Evolutionary conservation across 805 yeast species (phyloP).

Genomic region (Metschnikowia cerradonensis): DNA sequence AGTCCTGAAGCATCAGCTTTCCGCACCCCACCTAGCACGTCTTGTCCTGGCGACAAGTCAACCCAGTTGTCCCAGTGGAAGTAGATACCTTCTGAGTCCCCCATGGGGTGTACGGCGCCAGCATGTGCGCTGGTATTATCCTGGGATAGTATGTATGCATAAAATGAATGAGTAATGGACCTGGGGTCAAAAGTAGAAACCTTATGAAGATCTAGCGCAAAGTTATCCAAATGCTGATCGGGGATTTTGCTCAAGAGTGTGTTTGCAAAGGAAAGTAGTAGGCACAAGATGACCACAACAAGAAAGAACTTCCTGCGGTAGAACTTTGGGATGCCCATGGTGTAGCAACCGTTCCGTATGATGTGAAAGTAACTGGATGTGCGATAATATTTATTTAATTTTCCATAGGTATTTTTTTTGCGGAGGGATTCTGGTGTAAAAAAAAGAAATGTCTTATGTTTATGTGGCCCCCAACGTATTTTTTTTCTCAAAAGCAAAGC

Average conservation of each 20-base stretch:
- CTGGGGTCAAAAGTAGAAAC: conserved; percentile 27
- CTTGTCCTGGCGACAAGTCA: conserved; percentile 25
- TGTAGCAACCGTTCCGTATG: background rate
- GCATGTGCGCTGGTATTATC: background rate
- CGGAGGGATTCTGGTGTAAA: background rate
- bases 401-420: background rate
- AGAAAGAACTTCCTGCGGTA: conserved; percentile 11
- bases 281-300: conserved; percentile 6
- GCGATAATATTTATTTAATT: background rate
- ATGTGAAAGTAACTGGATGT: background rate
- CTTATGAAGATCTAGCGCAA: conserved; percentile 23
- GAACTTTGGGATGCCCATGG: conserved; percentile 13
- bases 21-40: conserved; percentile 18
- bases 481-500: background rate
- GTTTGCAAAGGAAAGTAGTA: conserved; percentile 11
- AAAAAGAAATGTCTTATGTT: background rate
- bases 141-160: conserved; percentile 10
- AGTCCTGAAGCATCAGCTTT: conserved; percentile 17
- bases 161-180: conserved; percentile 9
- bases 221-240: conserved; percentile 21
- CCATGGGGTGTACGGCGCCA: conserved; percentile 2
- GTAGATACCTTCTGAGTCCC: conserved; percentile 20
- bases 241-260: conserved; percentile 15
- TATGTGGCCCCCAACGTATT: background rate
- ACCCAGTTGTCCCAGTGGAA: conserved; percentile 43